Conservation (phyloP, 1,284 basidiomycete genomes). For the Pholiota adiposa region DNA sequence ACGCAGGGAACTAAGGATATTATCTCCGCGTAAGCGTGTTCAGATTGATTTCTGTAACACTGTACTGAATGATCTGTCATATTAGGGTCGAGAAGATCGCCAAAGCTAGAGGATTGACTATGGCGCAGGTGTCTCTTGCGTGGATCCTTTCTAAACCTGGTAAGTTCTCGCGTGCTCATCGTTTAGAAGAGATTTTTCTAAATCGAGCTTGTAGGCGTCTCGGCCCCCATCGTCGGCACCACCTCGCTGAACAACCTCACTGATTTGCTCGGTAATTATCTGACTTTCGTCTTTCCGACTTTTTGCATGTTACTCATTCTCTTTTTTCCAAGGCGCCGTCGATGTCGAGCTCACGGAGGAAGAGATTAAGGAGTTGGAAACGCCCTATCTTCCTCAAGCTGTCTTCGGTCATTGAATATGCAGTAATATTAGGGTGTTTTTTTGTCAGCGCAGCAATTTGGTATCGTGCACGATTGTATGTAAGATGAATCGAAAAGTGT, state of each 20-base stretch:
- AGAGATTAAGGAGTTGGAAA: conserved; percentile 54
- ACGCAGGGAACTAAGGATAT: conserved; percentile 25
- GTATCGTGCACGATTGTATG: too few species aligned
- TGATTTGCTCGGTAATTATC: conserved; percentile 50
- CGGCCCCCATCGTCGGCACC: conserved; percentile 61
- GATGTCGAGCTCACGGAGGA: conserved; percentile 52
- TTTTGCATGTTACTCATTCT: not conserved
- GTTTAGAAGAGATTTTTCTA: not conserved
- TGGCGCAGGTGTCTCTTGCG: conserved; percentile 66
- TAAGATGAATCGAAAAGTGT: too few species aligned
- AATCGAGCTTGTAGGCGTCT: conserved; percentile 38
- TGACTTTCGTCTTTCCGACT: not conserved
- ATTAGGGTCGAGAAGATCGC: conserved; percentile 56
- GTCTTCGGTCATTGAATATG: conserved; percentile 36
- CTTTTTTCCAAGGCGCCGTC: conserved; percentile 35
- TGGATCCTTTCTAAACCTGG: conserved; percentile 53
- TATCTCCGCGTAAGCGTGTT: conserved; percentile 33
- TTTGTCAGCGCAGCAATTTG: too few species aligned
- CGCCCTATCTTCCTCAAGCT: conserved; percentile 45
- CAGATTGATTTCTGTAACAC: not conserved
- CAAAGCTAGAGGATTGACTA: conserved; percentile 50
- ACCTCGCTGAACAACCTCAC: conserved; percentile 56
- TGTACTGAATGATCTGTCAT: too few species aligned
- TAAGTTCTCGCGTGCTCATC: conserved; percentile 13
- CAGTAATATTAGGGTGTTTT: too few species aligned